phyloP scores from a whole-genome alignment of 108 stramenopile species.

The Nitzschia palea region DNA sequence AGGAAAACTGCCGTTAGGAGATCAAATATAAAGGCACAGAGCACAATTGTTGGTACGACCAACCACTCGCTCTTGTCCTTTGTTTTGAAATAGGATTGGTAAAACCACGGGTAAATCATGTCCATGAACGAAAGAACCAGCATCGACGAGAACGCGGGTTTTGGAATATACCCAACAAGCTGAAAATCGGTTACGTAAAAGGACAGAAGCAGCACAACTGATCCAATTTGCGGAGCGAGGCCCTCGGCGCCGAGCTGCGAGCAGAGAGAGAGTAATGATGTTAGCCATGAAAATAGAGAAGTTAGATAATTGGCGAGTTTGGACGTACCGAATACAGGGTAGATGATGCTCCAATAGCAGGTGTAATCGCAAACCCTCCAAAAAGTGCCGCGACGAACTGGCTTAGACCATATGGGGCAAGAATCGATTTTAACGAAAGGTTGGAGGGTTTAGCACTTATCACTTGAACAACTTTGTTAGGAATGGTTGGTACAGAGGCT shows the following conservation, averaged over 20 bases:
- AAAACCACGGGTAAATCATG: constrained; percentile 53
- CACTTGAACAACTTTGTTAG: background rate
- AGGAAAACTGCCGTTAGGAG: constrained; percentile 62
- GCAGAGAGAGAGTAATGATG: background rate
- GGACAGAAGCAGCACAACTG: constrained; percentile 41
- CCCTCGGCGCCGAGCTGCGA: constrained; percentile 38
- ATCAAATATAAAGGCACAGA: constrained; percentile 51
- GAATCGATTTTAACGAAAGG: constrained; percentile 27
- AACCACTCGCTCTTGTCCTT: constrained; percentile 51
- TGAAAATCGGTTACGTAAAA: constrained; percentile 65
- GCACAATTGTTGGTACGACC: constrained; percentile 72
- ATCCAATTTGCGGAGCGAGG: constrained; percentile 48
- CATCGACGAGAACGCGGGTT: constrained; percentile 69
- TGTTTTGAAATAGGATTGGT: constrained; percentile 48
- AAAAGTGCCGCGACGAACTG: constrained; percentile 44
- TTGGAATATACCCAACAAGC: constrained; percentile 63
- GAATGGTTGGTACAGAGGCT: background rate
- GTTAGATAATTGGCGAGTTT: background rate
- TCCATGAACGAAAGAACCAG: constrained; percentile 64
- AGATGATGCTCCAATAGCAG: constrained; percentile 40
- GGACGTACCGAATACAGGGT: constrained; percentile 43
- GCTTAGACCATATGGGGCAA: constrained; percentile 46
- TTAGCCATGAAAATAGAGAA: too few relatives aligned
- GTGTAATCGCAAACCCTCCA: constrained; percentile 61
- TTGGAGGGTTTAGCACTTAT: constrained; percentile 30